A percentile compares a stretch with the other conserved stretches of the same genome.
These are phyloP conservation scores for Amanita pallidorosea DNA, from an alignment of 768 basidiomycete genomes.

Conservation along the genomic window DNA sequence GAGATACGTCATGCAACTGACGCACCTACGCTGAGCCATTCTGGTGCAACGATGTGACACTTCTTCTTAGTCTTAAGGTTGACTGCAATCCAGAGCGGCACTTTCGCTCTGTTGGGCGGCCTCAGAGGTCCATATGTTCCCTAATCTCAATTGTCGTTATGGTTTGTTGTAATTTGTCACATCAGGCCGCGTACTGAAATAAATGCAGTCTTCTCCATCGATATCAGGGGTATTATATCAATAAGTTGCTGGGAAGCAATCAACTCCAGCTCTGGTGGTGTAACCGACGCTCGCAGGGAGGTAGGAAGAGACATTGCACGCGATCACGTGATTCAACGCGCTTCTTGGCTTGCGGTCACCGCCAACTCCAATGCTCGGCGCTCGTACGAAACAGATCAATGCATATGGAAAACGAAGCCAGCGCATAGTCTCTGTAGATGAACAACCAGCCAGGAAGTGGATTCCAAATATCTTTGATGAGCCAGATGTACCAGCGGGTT, in stretches of 20 bases:
- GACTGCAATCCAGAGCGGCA: conserved; percentile 96
- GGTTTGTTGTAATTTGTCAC: conserved; percentile 8
- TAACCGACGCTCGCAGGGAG: conserved; percentile 57
- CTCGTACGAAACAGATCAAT: conserved; percentile 54
- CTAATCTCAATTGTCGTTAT: conserved; percentile 27
- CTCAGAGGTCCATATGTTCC: conserved; percentile 89
- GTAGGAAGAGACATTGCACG: conserved; percentile 69
- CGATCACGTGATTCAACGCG: conserved; percentile 21
- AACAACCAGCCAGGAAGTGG: conserved; percentile 17
- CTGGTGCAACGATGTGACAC: conserved; percentile 84
- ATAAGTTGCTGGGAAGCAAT: conserved; percentile 78
- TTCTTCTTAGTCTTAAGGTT: conserved; percentile 93
- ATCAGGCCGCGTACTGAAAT: conserved; percentile 54
- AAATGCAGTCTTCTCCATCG: conserved; percentile 87
- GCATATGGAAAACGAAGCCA: conserved; percentile 55
- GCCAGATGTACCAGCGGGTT: conserved; percentile 25
- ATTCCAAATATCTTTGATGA: conserved; percentile 33
- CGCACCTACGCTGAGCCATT: conserved; percentile 78
- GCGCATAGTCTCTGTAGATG: conserved; percentile 42
- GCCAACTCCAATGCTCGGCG: conserved; percentile 35
- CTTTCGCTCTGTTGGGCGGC: conserved; percentile 72
- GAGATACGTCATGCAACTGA: background rate
- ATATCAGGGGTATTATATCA: conserved; percentile 79
- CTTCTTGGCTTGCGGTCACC: conserved; percentile 3
- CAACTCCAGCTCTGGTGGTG: conserved; percentile 81